Evolutionary conservation across 371 early-diverging fungal genomes (phyloP), one percentile per base, ranked within the genome.

Genomic region (Rhizopus sp.): DNA sequence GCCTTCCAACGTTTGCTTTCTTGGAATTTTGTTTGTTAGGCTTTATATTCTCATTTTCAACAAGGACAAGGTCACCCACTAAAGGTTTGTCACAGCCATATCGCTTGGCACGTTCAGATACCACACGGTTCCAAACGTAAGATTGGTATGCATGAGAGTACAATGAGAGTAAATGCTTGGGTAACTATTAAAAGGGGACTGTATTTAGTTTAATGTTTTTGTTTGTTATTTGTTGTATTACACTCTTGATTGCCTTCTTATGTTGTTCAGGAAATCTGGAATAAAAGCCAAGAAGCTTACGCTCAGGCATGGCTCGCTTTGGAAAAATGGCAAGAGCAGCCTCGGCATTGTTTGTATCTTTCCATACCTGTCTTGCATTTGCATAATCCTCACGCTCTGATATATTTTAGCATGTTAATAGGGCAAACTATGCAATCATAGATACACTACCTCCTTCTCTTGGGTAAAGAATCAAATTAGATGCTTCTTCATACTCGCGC

Each of bases 101-200:
- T 35, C 81, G 59, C 10, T 75, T 70, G 31, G 95, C 69, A 13
- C 98, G 83, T 64, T 88, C 85, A 38, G 92, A 86, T 4, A 91
- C 93, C 15, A 89, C 86, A 17, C 82, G 68, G 75, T 99, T 99
- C 96, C 99, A 99, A 23, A 98, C 77, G 62, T 81, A 92, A 37
- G 96, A 95, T 77, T 99, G 99, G 64, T 96, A 98, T 5, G 98
- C 93, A 75, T 99, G 99, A 30, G 93, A 77, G 73, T 99, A 99
- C 87, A 99, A 90, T 58, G 88, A 72, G 17, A 90, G 66, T 70
- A 96, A 79, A 67, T 92, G 91, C 55, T 93, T 83, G 29, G 97
- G 95, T 32, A 97, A 82, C 78, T 86, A 70, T 29, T 35, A 50
- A 5, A 57, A 35, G n/a, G 47, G 5, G 13, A 23, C 2, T 12